Conservation (phyloP, 2,329 filamentous ascomycete species). For the Sporothrix humicola region DNA sequence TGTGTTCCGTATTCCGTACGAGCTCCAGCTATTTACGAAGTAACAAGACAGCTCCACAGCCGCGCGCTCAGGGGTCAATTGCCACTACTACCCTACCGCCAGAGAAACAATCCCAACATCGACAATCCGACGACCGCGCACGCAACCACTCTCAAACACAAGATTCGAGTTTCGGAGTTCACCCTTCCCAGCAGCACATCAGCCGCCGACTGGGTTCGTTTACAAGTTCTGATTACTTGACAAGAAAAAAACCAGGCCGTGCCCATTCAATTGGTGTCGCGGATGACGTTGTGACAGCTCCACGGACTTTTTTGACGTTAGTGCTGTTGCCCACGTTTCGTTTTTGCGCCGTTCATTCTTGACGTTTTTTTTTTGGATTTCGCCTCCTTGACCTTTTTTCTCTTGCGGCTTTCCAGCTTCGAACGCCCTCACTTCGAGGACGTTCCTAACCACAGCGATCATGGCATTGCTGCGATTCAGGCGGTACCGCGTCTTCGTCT, state of each 20-base stretch:
- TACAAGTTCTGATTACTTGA: neutral
- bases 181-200: conserved; percentile 21
- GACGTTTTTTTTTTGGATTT: neutral
- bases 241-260: neutral
- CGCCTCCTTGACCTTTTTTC: neutral
- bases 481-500: conserved; percentile 65
- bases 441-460: neutral
- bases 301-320: neutral
- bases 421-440: conserved; percentile 5
- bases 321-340: neutral
- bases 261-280: conserved; percentile 14
- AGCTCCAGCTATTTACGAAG: conserved; percentile 4
- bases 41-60: conserved; percentile 1
- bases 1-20: conserved; percentile 15
- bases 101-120: neutral
- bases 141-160: conserved; percentile 28
- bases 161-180: conserved; percentile 27
- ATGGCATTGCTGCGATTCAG: conserved; percentile 60
- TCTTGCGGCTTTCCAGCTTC: neutral
- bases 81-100: neutral
- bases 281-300: conserved; percentile 21
- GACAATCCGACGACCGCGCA: conserved; percentile 15
- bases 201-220: conserved; percentile 14
- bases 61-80: conserved; percentile 7
- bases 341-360: neutral